Evolutionary conservation across 2,329 filamentous ascomycete species (phyloP).

Genomic region (Chaetomium sp.): DNA sequence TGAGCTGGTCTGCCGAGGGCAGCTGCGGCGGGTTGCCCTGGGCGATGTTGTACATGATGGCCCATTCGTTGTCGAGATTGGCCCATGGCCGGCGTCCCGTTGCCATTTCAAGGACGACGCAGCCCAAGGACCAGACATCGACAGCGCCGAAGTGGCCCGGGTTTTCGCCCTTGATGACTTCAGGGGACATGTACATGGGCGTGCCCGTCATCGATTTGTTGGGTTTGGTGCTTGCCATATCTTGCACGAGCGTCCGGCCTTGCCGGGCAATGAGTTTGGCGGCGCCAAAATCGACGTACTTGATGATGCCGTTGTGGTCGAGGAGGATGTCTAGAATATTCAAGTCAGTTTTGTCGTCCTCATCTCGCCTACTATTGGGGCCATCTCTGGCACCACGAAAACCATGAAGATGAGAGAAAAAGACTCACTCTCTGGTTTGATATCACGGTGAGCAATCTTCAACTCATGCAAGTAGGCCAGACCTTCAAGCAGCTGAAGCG

Average conservation of each 20-base stretch:
- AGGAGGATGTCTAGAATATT: constrained; percentile 77
- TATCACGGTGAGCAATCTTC: constrained; percentile 89
- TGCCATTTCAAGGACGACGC: constrained; percentile 95
- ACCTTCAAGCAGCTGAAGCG: constrained; percentile 87
- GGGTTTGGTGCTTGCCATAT: constrained; percentile 53
- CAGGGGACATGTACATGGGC: constrained; percentile 99
- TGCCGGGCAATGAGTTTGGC: constrained; percentile 95
- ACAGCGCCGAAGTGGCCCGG: constrained; percentile 76
- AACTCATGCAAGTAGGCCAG: constrained; percentile 89
- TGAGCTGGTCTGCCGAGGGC: constrained; percentile 76
- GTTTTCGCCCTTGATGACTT: constrained; percentile 89
- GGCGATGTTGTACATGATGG: constrained; percentile 99
- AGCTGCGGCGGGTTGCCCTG: constrained; percentile 89
- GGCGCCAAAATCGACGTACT: constrained; percentile 97
- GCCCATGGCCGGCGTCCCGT: constrained; percentile 93
- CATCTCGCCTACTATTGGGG: not conserved
- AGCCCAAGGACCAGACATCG: constrained; percentile 94
- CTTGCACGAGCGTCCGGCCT: constrained; percentile 73
- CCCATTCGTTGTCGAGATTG: constrained; percentile 96
- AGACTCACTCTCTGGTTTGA: constrained; percentile 87
- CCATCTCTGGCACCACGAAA: too few relatives aligned
- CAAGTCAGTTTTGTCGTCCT: constrained; percentile 5
- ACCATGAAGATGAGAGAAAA: too few relatives aligned
- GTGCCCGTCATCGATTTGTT: constrained; percentile 96
- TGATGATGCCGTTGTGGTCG: constrained; percentile 96